Base-by-base conservation (phyloP, 208 protist genomes). In the Leishmania lainsoni region DNA sequence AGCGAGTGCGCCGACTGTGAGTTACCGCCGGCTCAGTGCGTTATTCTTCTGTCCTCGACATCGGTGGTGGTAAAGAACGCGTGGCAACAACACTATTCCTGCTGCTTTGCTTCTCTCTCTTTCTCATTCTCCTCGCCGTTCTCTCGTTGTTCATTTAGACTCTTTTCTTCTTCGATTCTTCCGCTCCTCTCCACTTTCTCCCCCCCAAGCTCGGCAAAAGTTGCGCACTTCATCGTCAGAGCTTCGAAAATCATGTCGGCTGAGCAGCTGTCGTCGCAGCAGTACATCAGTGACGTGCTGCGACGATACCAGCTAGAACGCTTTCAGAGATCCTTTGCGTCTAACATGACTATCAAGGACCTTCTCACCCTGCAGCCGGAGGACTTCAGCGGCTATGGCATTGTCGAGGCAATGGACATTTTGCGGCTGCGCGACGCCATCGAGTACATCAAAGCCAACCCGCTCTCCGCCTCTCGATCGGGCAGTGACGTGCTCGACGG, bases 341-440 rank as follows among this genome's bases (percentile, higher is more conserved):
- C 76, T 2, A 81, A 48, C 72, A 80, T 91, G 76, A 86, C 85
- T 1, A 14, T 81, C 22, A 71, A 81, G 72, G 85, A 76, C 26
- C 83, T 91, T 35, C 56, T 81, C 20, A 74, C 52, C 5, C 76
- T 91, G 2, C 73, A 79, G 77, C 83, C 88, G 3, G 81, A 85
- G n/a, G 79, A 85, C 29, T 89, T 89, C 52, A 78, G 66, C 9
- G 45, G 49, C 45, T 87, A 87, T 49, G 88, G 88, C 68, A 83
- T 91, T 20, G 79, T 79, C 12, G 83, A 89, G 29, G 83, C 85
- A 16, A 83, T 78, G 61, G 83, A 86, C 65, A 83, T 87, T 20
- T 35, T 89, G 52, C 83, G 83, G 6, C 74, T 91, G 63, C 82
- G 83, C 0, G 88, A 91, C 52, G 88, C 88, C 39, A 84, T 91